These are phyloP conservation scores for Trametes coccinea DNA, from an alignment of 768 basidiomycete genomes.

Conservation along the genomic window DNA sequence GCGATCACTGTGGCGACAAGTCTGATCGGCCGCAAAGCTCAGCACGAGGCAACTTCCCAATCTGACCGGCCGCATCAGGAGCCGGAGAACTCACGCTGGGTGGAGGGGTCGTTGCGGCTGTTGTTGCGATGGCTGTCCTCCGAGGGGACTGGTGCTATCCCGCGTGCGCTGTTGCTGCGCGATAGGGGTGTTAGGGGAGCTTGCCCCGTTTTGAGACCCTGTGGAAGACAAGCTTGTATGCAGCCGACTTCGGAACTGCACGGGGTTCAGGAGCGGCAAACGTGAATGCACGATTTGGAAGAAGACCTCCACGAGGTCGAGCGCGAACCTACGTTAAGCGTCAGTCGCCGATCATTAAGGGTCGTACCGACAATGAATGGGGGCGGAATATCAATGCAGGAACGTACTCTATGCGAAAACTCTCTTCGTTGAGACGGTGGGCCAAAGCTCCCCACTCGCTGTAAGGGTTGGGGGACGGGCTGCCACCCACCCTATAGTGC, in stretches of 20 bases:
- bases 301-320: constrained; percentile 92
- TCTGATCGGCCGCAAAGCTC: constrained; percentile 33
- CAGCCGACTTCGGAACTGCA: constrained; percentile 75
- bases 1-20: constrained; percentile 86
- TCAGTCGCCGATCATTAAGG: constrained; percentile 14
- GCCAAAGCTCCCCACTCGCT: constrained; percentile 78
- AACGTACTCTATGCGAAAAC: constrained; percentile 82
- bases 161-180: constrained; percentile 19
- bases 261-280: constrained; percentile 82
- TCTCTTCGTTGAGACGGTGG: constrained; percentile 66
- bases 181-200: constrained; percentile 25
- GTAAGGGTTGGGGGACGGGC: constrained; percentile 45
- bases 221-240: constrained; percentile 36
- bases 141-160: constrained; percentile 17
- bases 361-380: constrained; percentile 10
- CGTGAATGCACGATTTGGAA: constrained; percentile 92
- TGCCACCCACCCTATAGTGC: constrained; percentile 1
- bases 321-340: constrained; percentile 66
- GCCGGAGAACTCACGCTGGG: constrained; percentile 28
- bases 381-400: neutral
- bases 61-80: neutral
- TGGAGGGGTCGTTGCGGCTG: constrained; percentile 26
- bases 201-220: constrained; percentile 18
- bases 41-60: neutral
- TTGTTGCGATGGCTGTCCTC: constrained; percentile 18